Conservation (phyloP, 2,329 filamentous ascomycete species). For the Colletotrichum tamarilloi region DNA sequence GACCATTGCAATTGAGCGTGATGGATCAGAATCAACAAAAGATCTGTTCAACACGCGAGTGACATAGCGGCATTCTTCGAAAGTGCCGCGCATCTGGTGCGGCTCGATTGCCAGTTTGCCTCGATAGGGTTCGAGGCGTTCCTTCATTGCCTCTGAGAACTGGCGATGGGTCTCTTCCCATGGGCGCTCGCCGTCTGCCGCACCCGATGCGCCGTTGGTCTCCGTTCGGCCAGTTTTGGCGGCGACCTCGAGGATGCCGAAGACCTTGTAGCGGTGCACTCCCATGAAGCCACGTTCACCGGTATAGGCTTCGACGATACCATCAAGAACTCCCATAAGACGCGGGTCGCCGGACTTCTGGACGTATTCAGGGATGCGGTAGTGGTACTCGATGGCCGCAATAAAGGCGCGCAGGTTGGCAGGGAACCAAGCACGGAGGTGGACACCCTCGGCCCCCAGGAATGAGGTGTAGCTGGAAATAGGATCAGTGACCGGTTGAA, state of each 20-base stretch:
- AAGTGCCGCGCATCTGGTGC: slow-evolving; percentile 64
- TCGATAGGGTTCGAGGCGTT: slow-evolving; percentile 61
- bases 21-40: slow-evolving; percentile 57
- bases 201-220: slow-evolving; percentile 62
- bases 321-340: slow-evolving; percentile 63
- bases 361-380: slow-evolving; percentile 64
- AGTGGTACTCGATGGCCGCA: slow-evolving; percentile 64
- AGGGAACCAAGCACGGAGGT: slow-evolving; percentile 64
- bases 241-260: slow-evolving; percentile 65
- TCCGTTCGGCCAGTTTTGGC: slow-evolving; percentile 63
- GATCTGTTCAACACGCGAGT: slow-evolving; percentile 55
- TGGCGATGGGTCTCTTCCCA: slow-evolving; percentile 63
- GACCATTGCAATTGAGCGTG: slow-evolving; percentile 58
- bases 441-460: slow-evolving; percentile 62
- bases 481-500: neutral
- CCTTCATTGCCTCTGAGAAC: slow-evolving; percentile 65
- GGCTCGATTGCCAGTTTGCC: slow-evolving; percentile 59
- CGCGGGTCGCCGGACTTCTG: slow-evolving; percentile 58
- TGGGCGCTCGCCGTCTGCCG: slow-evolving; percentile 52
- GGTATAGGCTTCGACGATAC: slow-evolving; percentile 65
- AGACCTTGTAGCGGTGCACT: slow-evolving; percentile 66
- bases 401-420: slow-evolving; percentile 66
- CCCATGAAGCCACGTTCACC: slow-evolving; percentile 68
- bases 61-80: slow-evolving; percentile 64
- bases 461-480: slow-evolving; percentile 56